Evolutionary conservation across 306 rosid species (phyloP).

Genomic region (Begonia peltatifolia): DNA sequence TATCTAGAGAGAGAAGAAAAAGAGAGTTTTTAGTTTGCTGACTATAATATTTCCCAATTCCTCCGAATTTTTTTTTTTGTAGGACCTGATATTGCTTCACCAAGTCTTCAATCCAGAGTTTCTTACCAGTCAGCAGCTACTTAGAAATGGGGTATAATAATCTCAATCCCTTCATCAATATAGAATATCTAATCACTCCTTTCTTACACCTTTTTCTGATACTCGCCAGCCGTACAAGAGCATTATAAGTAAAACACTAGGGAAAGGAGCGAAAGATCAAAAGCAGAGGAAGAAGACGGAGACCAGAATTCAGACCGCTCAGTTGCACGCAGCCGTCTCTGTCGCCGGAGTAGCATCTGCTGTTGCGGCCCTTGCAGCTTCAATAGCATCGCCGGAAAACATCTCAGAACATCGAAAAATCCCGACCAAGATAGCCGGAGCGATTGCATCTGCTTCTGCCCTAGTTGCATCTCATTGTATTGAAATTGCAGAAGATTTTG

Average conservation of each 20-base stretch:
- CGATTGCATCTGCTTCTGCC: slow-evolving; percentile 85
- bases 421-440: slow-evolving; percentile 36
- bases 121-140: slow-evolving; percentile 54
- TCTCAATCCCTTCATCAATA: slow-evolving; percentile 9
- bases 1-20: too few relatives aligned
- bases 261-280: slow-evolving; percentile 82
- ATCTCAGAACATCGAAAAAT: slow-evolving; percentile 25
- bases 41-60: background rate
- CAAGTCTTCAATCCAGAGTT: slow-evolving; percentile 78
- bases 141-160: slow-evolving; percentile 61
- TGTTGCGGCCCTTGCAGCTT: slow-evolving; percentile 66
- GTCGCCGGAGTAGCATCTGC: slow-evolving; percentile 96
- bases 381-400: slow-evolving; percentile 39
- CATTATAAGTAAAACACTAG: slow-evolving; percentile 61
- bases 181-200: background rate
- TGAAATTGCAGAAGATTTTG: slow-evolving; percentile 94
- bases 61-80: slow-evolving; percentile 13
- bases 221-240: slow-evolving; percentile 60
- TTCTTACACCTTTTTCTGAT: slow-evolving; percentile 9
- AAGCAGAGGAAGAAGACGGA: slow-evolving; percentile 93
- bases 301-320: slow-evolving; percentile 80
- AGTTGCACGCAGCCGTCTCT: slow-evolving; percentile 78
- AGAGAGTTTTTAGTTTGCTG: too few relatives aligned
- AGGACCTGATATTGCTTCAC: slow-evolving; percentile 70
- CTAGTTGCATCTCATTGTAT: slow-evolving; percentile 95